phyloP scores from a whole-genome alignment of 352 stramenopile species.

The Sclerospora graminicola region DNA sequence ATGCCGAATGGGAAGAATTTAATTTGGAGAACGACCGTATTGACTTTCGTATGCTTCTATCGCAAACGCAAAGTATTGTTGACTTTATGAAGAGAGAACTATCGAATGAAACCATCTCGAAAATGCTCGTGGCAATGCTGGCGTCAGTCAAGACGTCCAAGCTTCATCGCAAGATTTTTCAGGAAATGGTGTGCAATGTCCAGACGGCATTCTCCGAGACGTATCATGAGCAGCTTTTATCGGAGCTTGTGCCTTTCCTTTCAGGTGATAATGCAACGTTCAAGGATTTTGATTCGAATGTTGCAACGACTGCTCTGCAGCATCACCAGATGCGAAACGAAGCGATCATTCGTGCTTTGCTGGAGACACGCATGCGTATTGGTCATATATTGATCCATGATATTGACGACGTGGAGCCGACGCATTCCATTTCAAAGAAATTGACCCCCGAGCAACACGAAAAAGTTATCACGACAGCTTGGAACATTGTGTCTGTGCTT shows the following conservation, averaged over 20 bases:
- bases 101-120: constrained; percentile 66
- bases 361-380: constrained; percentile 78
- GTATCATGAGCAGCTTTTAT: constrained; percentile 51
- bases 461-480: constrained; percentile 71
- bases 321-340: constrained; percentile 78
- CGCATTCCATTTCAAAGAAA: constrained; percentile 43
- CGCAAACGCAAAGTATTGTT: constrained; percentile 53
- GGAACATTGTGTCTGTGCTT: constrained; percentile 79
- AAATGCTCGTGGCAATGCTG: constrained; percentile 79
- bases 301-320: constrained; percentile 47
- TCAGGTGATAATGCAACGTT: constrained; percentile 70
- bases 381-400: constrained; percentile 78
- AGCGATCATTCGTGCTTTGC: constrained; percentile 60
- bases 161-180: constrained; percentile 81
- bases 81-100: constrained; percentile 53
- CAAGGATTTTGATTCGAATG: constrained; percentile 57
- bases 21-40: constrained; percentile 82
- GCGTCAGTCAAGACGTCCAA: constrained; percentile 80
- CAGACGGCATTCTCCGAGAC: constrained; percentile 61
- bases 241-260: constrained; percentile 65
- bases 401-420: constrained; percentile 64
- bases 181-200: constrained; percentile 83
- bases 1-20: constrained; percentile 81
- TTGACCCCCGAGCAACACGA: constrained; percentile 53
- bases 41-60: constrained; percentile 73